These are phyloP conservation scores for Cunninghamia lanceolata DNA, from an alignment of 75 land plant species.

Conservation along the genomic window DNA sequence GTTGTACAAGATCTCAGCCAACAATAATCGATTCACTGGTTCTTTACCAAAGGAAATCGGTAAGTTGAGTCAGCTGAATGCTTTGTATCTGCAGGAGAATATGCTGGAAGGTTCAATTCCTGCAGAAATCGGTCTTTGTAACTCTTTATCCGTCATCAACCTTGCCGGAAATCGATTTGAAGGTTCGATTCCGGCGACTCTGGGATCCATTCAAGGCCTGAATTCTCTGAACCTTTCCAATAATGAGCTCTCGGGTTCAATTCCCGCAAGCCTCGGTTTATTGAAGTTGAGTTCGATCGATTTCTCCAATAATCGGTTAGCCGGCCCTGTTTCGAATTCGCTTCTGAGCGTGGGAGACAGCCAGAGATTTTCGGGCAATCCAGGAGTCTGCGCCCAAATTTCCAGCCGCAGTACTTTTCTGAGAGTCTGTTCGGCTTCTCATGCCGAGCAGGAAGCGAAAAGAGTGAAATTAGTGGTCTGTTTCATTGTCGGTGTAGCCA, in stretches of 20 bases:
- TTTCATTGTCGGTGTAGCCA: slow-evolving; percentile 10
- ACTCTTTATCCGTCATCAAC: slow-evolving; percentile 33
- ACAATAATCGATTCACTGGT: slow-evolving; percentile 50
- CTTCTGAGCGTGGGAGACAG: slow-evolving; percentile 46
- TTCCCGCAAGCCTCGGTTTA: slow-evolving; percentile 56
- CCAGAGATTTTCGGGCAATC: slow-evolving; percentile 60
- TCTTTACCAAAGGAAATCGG: slow-evolving; percentile 46
- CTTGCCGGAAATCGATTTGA: slow-evolving; percentile 48
- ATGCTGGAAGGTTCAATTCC: slow-evolving; percentile 63
- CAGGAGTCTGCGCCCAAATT: slow-evolving; percentile 52
- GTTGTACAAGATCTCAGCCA: slow-evolving; percentile 31
- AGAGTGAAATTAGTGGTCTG: slow-evolving; percentile 12
- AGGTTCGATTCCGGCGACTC: slow-evolving; percentile 60
- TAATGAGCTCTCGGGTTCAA: slow-evolving; percentile 61
- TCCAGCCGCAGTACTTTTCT: background rate
- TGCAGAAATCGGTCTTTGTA: slow-evolving; percentile 34
- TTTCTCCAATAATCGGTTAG: slow-evolving; percentile 57
- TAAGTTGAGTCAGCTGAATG: slow-evolving; percentile 26
- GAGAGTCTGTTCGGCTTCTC: background rate
- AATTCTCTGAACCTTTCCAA: slow-evolving; percentile 57
- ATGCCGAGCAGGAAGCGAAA: background rate
- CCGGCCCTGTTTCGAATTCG: slow-evolving; percentile 56
- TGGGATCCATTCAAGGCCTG: slow-evolving; percentile 49
- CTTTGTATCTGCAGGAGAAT: slow-evolving; percentile 44
- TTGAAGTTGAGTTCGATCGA: slow-evolving; percentile 62